Evolutionary conservation across 495 filamentous ascomycete species (phyloP), one percentile per base, ranked within the genome.

Genomic region (Talaromyces nanjingensis): DNA sequence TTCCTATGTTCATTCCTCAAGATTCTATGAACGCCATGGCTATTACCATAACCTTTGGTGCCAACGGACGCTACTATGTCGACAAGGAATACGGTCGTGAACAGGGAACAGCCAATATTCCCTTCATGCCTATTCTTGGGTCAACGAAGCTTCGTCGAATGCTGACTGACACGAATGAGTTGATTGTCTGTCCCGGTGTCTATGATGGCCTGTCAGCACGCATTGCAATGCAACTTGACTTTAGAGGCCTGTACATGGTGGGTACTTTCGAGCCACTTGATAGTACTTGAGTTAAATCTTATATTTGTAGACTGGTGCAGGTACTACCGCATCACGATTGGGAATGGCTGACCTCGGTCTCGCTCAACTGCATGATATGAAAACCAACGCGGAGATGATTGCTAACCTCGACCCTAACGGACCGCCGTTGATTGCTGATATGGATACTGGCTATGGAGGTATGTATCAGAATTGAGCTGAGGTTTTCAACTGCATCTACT

Each of bases 191-290:
- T 58, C 83, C 83, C 6, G 84, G 84, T 7, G 80, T 86, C 11
- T 85, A 85, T 63, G 83, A 86, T 73, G 83, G 84, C 20, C 74
- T 84, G 25, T 81, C 80, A 9, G 81, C 84, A 18, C 74, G 84
- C 6, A 78, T 84, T 27, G 83, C 83, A 1, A 71, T 85, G 12
- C 68, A 71, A 16, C 64, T 77, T 22, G 83, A 82, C 6, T 83
- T 80, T 54, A 74, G 84, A 54, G 72, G 71, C 22, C 64, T 86
- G 45, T 85, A 86, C 68, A 84, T 86, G 83, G 33, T 37, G 33
- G 33, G 33, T 37, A 8, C 11, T 37, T 37, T 37, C 33, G 11
- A 37, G 33, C 33, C 3, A 37, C 11, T 37, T 37, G 33, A 37
- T 2, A 37, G 33, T 37, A 37, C 33, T 37, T 37, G 33, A 12